Evolutionary conservation across 169 alveolate genomes (phyloP).

Genomic region (Toxoplasma gondii): DNA sequence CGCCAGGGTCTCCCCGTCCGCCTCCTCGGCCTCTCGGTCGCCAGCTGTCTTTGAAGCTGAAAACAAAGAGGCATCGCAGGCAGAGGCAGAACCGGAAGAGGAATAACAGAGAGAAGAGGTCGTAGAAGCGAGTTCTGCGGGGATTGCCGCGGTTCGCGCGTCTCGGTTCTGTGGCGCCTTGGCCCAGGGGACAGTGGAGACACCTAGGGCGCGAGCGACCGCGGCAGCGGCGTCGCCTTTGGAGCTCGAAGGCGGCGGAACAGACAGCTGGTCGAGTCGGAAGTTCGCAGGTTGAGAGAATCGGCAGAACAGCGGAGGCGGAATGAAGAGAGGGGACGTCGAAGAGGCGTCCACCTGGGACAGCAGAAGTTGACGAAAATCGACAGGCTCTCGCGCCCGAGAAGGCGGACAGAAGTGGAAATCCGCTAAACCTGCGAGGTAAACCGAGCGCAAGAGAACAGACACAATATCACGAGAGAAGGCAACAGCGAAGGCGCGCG

Average conservation of each 20-base stretch:
- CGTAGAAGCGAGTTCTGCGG: not conserved
- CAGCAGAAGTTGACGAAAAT: not conserved
- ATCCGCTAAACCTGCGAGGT: slow-evolving; percentile 54
- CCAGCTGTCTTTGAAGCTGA: not conserved
- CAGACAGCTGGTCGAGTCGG: slow-evolving; percentile 22
- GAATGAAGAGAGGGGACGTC: slow-evolving; percentile 5
- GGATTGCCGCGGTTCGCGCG: not conserved
- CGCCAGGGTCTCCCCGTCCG: no score
- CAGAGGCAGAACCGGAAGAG: no score
- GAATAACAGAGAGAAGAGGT: not conserved
- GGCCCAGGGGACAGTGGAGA: slow-evolving; percentile 10
- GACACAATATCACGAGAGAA: not conserved
- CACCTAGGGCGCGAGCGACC: slow-evolving; percentile 3
- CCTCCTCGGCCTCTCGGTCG: not conserved
- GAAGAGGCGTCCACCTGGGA: not conserved
- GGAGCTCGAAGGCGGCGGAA: not conserved
- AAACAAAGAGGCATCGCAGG: not conserved
- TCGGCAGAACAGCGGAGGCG: slow-evolving; percentile 44
- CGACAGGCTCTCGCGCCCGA: not conserved
- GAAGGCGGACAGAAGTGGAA: slow-evolving; percentile 61
- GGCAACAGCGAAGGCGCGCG: not conserved
- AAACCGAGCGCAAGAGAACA: not conserved
- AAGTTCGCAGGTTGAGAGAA: slow-evolving; percentile 25
- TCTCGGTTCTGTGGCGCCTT: not conserved
- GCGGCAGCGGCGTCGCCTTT: not conserved